Conservation (phyloP, 2,329 filamentous ascomycete genomes). For the Coniochaeta sp. region DNA sequence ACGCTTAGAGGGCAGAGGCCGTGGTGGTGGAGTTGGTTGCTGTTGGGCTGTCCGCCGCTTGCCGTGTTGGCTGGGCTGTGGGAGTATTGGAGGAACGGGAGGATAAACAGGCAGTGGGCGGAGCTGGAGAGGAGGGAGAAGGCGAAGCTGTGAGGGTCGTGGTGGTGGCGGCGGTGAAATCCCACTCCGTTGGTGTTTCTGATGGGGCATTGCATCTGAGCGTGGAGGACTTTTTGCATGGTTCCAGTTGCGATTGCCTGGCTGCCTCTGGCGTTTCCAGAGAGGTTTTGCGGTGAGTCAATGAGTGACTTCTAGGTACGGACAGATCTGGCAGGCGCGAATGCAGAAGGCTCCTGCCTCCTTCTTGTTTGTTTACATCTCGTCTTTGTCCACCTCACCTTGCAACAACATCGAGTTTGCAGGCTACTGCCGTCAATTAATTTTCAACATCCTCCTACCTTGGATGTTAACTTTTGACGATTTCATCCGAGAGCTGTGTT, state of each 20-base stretch:
- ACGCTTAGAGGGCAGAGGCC: constrained; percentile 59
- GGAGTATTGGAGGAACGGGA: constrained; percentile 66
- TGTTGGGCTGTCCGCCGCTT: constrained; percentile 65
- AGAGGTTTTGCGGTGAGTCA: not conserved
- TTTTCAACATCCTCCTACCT: too few relatives aligned
- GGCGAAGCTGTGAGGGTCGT: constrained; percentile 28
- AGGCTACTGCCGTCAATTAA: too few relatives aligned
- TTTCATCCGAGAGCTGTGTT: not conserved
- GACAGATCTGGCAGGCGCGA: not conserved
- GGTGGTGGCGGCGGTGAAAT: not conserved
- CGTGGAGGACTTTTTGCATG: not conserved
- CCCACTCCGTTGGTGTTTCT: not conserved
- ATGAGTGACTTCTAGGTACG: too few relatives aligned
- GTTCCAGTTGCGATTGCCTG: not conserved
- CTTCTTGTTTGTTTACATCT: too few relatives aligned
- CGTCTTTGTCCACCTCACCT: too few relatives aligned
- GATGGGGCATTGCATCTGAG: not conserved
- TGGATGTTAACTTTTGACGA: too few relatives aligned
- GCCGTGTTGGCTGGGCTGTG: constrained; percentile 62
- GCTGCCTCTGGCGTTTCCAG: not conserved
- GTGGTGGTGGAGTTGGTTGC: constrained; percentile 74
- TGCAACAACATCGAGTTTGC: too few relatives aligned
- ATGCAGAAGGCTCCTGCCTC: not conserved
- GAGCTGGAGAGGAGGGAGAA: constrained; percentile 41
- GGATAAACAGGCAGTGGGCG: constrained; percentile 65